Evolutionary conservation across 441 rosid genomes (phyloP).

Genomic region (Gossypium trilobum): DNA sequence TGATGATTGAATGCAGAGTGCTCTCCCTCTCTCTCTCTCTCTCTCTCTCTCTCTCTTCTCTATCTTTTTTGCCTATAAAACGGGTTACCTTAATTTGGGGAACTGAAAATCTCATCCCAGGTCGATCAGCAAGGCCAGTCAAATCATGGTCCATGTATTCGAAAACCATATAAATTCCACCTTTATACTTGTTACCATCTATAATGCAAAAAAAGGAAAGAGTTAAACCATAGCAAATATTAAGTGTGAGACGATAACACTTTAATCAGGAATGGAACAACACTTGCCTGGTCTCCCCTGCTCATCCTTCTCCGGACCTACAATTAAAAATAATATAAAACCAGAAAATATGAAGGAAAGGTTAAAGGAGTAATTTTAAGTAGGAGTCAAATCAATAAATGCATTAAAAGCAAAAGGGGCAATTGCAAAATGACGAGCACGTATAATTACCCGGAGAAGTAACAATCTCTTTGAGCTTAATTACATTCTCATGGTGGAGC

Average conservation of each 20-base stretch:
- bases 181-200: slow-evolving; percentile 77
- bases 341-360: neutral
- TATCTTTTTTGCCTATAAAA: neutral
- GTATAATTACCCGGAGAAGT: slow-evolving; percentile 63
- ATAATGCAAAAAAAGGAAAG: slow-evolving; percentile 8
- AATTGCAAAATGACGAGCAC: neutral
- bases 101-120: slow-evolving; percentile 82
- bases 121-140: slow-evolving; percentile 96
- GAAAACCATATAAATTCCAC: slow-evolving; percentile 53
- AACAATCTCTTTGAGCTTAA: slow-evolving; percentile 85
- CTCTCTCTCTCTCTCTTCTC: neutral
- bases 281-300: slow-evolving; percentile 66
- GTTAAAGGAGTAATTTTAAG: neutral
- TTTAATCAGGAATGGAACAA: neutral
- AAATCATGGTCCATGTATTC: slow-evolving; percentile 99
- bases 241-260: neutral
- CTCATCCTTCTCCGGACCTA: slow-evolving; percentile 86
- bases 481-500: slow-evolving; percentile 77
- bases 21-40: neutral
- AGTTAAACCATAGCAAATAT: neutral
- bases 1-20: neutral
- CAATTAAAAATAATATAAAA: slow-evolving; percentile 3
- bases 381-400: neutral
- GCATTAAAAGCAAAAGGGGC: neutral
- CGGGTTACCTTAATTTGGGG: slow-evolving; percentile 39